These are phyloP conservation scores for Adansonia rubrostipa DNA, from an alignment of 441 rosid species.

Conservation along the genomic window DNA sequence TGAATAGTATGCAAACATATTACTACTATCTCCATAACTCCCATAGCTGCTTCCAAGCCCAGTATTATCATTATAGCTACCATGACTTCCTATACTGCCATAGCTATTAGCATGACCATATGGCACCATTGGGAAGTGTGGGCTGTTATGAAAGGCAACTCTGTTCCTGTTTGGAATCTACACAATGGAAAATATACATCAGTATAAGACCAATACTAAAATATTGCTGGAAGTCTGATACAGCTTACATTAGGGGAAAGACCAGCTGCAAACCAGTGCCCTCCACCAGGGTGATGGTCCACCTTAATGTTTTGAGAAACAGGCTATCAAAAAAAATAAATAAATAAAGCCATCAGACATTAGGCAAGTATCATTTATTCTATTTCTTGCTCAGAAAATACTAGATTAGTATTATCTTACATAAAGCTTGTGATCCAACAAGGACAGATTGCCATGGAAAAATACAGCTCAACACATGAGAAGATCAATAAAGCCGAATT, in stretches of 20 bases:
- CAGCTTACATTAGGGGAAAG: constrained; percentile 94
- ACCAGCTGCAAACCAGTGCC: constrained; percentile 99
- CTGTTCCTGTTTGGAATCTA: constrained; percentile 82
- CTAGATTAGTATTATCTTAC: neutral
- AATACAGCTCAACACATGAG: neutral
- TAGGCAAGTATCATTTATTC: neutral
- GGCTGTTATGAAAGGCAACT: constrained; percentile 74
- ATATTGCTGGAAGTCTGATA: constrained; percentile 25
- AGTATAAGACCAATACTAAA: constrained; percentile 17
- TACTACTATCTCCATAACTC: constrained; percentile 82
- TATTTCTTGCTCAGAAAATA: constrained; percentile 10
- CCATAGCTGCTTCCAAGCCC: constrained; percentile 90
- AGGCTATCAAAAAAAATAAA: constrained; percentile 43
- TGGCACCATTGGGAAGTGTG: constrained; percentile 76
- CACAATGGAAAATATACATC: constrained; percentile 30
- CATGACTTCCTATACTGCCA: constrained; percentile 97
- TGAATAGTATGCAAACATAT: constrained; percentile 87
- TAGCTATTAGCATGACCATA: constrained; percentile 82
- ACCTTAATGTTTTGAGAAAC: constrained; percentile 85
- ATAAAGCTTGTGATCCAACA: neutral
- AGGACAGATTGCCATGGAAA: neutral
- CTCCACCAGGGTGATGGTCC: constrained; percentile 99
- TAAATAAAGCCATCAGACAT: neutral
- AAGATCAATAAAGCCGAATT: constrained; percentile 3
- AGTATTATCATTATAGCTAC: constrained; percentile 90